Evolutionary conservation across 2,329 filamentous ascomycete species (phyloP).

Genomic region (Juglanconis sp.): DNA sequence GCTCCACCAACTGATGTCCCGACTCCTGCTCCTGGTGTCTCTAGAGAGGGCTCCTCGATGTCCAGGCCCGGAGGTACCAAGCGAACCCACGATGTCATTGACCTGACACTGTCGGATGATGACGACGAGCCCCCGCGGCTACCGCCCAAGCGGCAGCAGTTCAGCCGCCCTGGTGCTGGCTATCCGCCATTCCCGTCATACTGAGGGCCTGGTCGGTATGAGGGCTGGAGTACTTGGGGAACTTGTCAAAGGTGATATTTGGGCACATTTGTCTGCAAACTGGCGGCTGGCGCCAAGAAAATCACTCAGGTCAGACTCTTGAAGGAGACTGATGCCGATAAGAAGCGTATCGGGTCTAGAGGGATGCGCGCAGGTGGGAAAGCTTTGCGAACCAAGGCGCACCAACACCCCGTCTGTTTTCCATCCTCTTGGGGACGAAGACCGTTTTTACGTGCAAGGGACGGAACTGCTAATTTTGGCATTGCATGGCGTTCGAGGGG

Average conservation of each 20-base stretch:
- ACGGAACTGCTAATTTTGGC: constrained; percentile 1
- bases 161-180: constrained; percentile 6
- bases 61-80: constrained; percentile 41
- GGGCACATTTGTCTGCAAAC: neutral
- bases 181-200: constrained; percentile 1
- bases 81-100: constrained; percentile 53
- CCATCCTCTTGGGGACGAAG: neutral
- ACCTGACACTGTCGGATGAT: constrained; percentile 57
- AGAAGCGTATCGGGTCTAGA: neutral
- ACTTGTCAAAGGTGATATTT: neutral
- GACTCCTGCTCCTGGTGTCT: constrained; percentile 30
- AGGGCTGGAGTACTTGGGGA: neutral
- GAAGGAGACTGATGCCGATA: neutral
- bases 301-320: neutral
- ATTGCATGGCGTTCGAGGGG: constrained; percentile 18
- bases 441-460: neutral
- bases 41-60: constrained; percentile 35
- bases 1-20: constrained; percentile 23
- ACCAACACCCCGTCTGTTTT: neutral
- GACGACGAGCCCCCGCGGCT: constrained; percentile 45
- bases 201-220: neutral
- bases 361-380: neutral
- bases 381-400: neutral
- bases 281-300: neutral
- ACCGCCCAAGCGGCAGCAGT: constrained; percentile 45